phyloP scores from a whole-genome alignment of 129 eudicot species.

The Calendula officinalis region DNA sequence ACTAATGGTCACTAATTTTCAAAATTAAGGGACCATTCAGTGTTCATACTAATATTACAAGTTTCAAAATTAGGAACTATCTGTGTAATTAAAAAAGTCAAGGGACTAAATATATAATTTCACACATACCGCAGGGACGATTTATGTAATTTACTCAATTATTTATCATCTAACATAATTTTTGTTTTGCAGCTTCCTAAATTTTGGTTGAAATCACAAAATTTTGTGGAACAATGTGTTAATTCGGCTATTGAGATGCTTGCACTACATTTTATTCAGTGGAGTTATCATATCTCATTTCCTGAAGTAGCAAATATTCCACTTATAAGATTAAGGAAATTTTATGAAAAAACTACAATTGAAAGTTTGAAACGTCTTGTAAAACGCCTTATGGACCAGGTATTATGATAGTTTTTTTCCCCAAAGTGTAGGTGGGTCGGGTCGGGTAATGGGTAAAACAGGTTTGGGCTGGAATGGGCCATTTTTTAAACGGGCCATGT shows the following conservation, averaged over 20 bases:
- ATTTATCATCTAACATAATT: constrained; percentile 5
- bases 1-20: too few species aligned
- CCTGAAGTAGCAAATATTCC: constrained; percentile 88
- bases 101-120: too few species aligned
- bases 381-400: constrained; percentile 87
- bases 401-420: constrained; percentile 18
- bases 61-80: too few species aligned
- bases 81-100: too few species aligned
- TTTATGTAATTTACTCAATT: too few species aligned
- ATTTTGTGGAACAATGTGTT: constrained; percentile 71
- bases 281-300: constrained; percentile 92
- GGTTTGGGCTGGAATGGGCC: background rate
- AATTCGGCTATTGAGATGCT: constrained; percentile 66
- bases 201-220: constrained; percentile 67
- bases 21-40: too few species aligned
- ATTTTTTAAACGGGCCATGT: too few species aligned
- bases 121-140: too few species aligned
- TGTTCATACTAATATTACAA: too few species aligned
- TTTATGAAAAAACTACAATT: constrained; percentile 46
- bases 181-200: constrained; percentile 71
- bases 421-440: background rate
- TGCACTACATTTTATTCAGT: constrained; percentile 64
- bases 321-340: constrained; percentile 55
- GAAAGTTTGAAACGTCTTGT: constrained; percentile 67
- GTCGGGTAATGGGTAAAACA: background rate